Conservation (phyloP, 352 stramenopile genomes). For the Phytophthora vignae region DNA sequence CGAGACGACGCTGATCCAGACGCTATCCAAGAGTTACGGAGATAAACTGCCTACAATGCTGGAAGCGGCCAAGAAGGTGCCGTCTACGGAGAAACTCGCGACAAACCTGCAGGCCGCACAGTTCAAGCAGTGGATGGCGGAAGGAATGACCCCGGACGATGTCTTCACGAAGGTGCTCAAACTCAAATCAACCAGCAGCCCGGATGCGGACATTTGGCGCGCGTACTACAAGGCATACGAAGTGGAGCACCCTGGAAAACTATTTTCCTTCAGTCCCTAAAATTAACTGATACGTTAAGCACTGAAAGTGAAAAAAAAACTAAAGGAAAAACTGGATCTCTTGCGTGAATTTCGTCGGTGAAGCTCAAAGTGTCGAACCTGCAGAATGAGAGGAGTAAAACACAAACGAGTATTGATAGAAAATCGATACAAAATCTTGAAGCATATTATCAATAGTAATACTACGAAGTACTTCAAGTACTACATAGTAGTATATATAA, state of each 20-base stretch:
- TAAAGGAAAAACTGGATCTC: too few relatives aligned
- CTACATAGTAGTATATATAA: too few relatives aligned
- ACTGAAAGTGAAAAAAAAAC: too few relatives aligned
- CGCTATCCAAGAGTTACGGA: conserved; percentile 18
- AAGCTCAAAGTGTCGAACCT: too few relatives aligned
- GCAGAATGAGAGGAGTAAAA: too few relatives aligned
- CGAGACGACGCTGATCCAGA: conserved; percentile 8
- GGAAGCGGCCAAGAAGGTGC: neutral
- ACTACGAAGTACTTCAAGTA: too few relatives aligned
- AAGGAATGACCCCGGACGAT: conserved; percentile 4
- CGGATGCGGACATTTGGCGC: conserved; percentile 17
- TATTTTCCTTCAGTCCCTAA: conserved; percentile 14
- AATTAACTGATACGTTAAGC: neutral
- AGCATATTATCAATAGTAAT: too few relatives aligned
- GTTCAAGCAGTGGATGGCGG: conserved; percentile 20
- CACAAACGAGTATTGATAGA: too few relatives aligned
- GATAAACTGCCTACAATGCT: conserved; percentile 24
- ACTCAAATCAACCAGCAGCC: neutral
- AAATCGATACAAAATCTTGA: too few relatives aligned
- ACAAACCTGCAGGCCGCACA: conserved; percentile 17
- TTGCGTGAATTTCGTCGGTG: too few relatives aligned
- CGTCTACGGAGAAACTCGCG: conserved; percentile 4
- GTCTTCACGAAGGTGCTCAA: conserved; percentile 22
- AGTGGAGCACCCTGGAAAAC: neutral
- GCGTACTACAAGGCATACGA: conserved; percentile 26